These are phyloP conservation scores for Pascua guehoae DNA, from an alignment of 1,284 basidiomycete genomes.

Conservation along the genomic window DNA sequence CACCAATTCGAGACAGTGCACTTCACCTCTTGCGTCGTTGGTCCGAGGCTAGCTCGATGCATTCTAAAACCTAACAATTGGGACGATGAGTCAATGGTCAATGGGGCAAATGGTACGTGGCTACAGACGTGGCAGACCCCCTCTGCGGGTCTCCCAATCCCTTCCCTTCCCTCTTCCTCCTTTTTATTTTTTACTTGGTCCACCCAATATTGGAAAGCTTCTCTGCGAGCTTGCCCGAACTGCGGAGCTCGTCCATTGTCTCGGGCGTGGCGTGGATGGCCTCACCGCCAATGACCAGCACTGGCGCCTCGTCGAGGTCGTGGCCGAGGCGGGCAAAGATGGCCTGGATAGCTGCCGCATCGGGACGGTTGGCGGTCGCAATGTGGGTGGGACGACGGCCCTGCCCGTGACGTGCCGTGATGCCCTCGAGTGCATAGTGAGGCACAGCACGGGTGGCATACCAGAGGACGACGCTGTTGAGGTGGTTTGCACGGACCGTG, in stretches of 20 bases:
- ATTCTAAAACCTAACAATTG: too few relatives aligned
- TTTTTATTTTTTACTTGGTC: neutral
- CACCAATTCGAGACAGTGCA: too few relatives aligned
- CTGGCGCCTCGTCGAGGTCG: constrained; percentile 22
- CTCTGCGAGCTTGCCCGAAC: constrained; percentile 22
- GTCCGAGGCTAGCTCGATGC: too few relatives aligned
- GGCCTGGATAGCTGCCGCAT: constrained; percentile 20
- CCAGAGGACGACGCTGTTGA: constrained; percentile 38
- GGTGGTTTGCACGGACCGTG: constrained; percentile 29
- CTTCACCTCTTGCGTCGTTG: too few relatives aligned
- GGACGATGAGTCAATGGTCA: too few relatives aligned
- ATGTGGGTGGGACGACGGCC: constrained; percentile 25
- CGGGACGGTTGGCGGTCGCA: constrained; percentile 24
- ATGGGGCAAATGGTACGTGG: too few relatives aligned
- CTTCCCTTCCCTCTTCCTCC: too few relatives aligned
- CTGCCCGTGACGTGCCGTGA: constrained; percentile 26
- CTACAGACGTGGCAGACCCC: too few relatives aligned
- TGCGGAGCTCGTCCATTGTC: constrained; percentile 22
- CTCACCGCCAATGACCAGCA: constrained; percentile 37
- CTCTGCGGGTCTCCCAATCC: too few relatives aligned
- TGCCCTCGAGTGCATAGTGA: constrained; percentile 28
- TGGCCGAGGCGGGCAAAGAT: constrained; percentile 27
- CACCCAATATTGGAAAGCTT: constrained; percentile 15
- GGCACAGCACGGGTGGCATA: constrained; percentile 23
- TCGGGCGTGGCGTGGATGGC: constrained; percentile 22